Conservation (phyloP, 192 early-diverging fungal genomes). For the Ambispora gerdemannii region DNA sequence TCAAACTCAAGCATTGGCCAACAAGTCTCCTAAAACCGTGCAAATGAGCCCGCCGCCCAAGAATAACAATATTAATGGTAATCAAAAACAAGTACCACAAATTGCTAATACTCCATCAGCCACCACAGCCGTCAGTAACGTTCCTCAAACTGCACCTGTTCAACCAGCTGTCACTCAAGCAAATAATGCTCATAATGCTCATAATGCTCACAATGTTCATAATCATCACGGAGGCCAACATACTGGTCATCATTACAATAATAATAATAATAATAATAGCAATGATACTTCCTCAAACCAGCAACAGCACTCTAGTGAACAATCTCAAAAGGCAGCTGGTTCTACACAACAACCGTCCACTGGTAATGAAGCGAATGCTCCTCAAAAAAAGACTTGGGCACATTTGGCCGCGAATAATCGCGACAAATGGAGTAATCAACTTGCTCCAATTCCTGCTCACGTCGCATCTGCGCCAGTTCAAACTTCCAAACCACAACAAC, state of each 20-base stretch:
- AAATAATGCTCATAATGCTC: background rate
- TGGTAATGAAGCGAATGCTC: conserved; percentile 30
- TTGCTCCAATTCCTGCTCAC: conserved; percentile 47
- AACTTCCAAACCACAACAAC: conserved; percentile 28
- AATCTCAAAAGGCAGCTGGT: conserved; percentile 4
- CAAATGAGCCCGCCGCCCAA: background rate
- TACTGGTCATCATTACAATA: background rate
- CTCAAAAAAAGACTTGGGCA: conserved; percentile 80
- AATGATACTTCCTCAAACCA: too few relatives aligned
- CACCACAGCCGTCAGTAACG: background rate
- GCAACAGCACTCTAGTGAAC: too few relatives aligned
- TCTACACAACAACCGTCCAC: too few relatives aligned
- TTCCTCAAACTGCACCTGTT: conserved; percentile 21
- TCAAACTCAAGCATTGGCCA: background rate
- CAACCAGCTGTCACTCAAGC: conserved; percentile 30
- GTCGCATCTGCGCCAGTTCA: conserved; percentile 40
- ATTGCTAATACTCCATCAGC: background rate
- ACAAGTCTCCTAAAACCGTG: background rate
- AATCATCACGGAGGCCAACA: background rate
- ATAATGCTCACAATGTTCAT: background rate
- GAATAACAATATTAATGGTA: background rate
- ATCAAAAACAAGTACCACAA: background rate
- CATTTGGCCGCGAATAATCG: conserved; percentile 59
- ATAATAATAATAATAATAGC: too few relatives aligned
- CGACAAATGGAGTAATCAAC: conserved; percentile 53